Base-by-base conservation (phyloP, 352 stramenopile species). In the Pythium chondricola region DNA sequence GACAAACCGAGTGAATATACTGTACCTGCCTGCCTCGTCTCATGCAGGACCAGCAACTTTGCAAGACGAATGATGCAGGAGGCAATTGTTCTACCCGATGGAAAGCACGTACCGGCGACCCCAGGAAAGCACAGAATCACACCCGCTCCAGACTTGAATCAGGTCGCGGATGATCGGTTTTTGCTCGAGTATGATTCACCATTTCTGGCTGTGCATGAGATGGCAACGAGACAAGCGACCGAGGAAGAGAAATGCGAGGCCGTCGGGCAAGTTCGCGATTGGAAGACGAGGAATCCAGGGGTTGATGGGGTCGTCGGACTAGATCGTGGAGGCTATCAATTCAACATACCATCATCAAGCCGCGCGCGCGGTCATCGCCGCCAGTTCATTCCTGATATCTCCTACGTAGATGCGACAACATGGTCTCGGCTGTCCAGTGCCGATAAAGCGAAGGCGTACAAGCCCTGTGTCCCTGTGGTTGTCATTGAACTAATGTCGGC, bases 141-240 rank as follows among this genome's bases (percentile, higher is more conserved):
- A 1, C 53, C 43, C 2, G 32, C 51, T 17, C 59, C 50, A 55
- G 47, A 66, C 46, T 44, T 69, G 30, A 64, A 62, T 50, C 6
- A 60, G 24, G 41, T 64, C n/a, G 35, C 26, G 6, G 49, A 61
- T 31, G 18, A 6, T n/a, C 26, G 41, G 16, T 61, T 55, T 30
- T 32, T 60, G 1, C 52, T 58, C 10, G 46, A 62, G 38, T 62
- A 62, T 35, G 43, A 56, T 38, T 61, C 67, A 60, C 44, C 56
- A 39, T 58, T 61, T 62, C 29, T 68, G 14, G 16, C 58, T 40
- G 36, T 65, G 18, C 30, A 38, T 29, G 27, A 55, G 24, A n/a
- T 46, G 33, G 24, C 39, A 27, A 48, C 27, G 25, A 13, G 13
- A 27, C 9, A 18, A 44, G 31, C n/a, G 27, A 52, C 43, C 5